Evolutionary conservation across 2,329 filamentous ascomycete species (phyloP), one percentile per base, ranked within the genome.

Genomic region (Aureobasidium pullulans): DNA sequence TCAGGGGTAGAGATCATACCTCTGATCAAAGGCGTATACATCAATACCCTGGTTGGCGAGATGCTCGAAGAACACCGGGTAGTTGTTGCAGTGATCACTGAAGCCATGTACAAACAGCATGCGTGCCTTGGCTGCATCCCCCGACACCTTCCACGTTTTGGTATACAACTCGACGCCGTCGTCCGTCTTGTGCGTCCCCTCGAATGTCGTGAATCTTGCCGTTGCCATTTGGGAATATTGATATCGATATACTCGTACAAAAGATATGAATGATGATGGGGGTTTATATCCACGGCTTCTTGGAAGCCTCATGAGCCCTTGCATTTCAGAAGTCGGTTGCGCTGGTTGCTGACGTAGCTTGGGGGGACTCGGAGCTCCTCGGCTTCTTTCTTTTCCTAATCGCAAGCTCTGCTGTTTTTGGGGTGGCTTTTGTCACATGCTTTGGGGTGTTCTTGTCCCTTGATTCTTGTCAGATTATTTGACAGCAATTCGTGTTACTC

Each of bases 51-150:
- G 81, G 10, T 78, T 75, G 23, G 88, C 86, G 49, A 96, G 81
- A 13, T 75, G 76, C 6, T 84, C 80, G 74, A 94, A 93, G 68
- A 96, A 81, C 59, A 81, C 79, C 69, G 85, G 81, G 76, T 96
- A 95, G 61, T 84, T 83, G 73, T 88, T 85, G 71, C 78, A 79
- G 73, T 95, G 90, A 73, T 96, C 92, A 72, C 85, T 90, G 79
- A 92, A 96, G 67, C 92, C 92, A 75, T 96, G 92, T 63, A 96
- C 77, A 73, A 95, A 88, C 67, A 94, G 79, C 52, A 96, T 72
- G 65, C 88, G 88, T 37, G 91, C 91, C 67, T 82, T 85, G 64
- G 60, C 31, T 34, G 40, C 29, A 16, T 46, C 40, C 2, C 32
- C 37, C 11, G 48, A 42, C 65, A 82, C 81, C 74, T 77, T 80